Conservation (phyloP, 176 grass and related monocot species). For the Eremochloa ophiuroides region DNA sequence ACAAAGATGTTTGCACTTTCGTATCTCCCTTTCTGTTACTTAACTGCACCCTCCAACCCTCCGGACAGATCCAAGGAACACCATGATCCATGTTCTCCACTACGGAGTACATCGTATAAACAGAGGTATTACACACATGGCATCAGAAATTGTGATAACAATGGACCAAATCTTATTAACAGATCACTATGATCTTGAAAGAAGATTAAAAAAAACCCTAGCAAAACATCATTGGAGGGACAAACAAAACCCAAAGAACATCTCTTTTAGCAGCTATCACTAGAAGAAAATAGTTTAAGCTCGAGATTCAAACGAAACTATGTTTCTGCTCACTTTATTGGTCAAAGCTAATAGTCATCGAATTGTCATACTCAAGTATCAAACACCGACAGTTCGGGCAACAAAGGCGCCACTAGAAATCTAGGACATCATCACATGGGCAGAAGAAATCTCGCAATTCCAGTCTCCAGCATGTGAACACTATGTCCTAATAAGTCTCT, state of each 20-base stretch:
- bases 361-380: not conserved
- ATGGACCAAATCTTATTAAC: not conserved
- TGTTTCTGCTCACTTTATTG: not conserved
- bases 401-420: not conserved
- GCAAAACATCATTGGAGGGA: not conserved
- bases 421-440: not conserved
- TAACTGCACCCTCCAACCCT: not conserved
- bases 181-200: not conserved
- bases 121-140: not conserved
- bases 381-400: not conserved
- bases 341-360: constrained; percentile 7
- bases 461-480: not conserved
- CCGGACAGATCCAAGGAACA: not conserved
- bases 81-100: not conserved
- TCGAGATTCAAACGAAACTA: not conserved
- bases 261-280: not conserved
- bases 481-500: not conserved
- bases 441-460: not conserved
- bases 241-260: not conserved
- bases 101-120: not conserved
- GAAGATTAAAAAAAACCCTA: not conserved
- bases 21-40: not conserved
- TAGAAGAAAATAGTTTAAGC: not conserved
- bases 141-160: not conserved
- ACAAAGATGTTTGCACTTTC: not conserved